Evolutionary conservation across 2,329 filamentous ascomycete species (phyloP).

Genomic region (Geosmithia putterillii): DNA sequence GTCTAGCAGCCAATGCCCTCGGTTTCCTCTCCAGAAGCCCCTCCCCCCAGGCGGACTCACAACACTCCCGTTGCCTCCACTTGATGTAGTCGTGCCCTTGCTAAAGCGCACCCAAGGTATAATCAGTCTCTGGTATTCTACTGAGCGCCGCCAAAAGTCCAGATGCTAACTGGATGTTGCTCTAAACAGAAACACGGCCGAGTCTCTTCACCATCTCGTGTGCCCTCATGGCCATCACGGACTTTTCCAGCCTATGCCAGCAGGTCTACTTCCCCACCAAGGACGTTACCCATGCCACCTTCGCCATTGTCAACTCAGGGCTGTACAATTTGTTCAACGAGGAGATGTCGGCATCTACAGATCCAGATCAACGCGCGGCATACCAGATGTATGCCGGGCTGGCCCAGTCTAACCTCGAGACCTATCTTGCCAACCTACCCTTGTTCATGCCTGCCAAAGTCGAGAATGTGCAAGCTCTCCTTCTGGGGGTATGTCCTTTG

Average conservation of each 20-base stretch:
- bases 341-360: conserved; percentile 22
- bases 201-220: conserved; percentile 37
- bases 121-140: too few relatives aligned
- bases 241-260: conserved; percentile 36
- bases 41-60: conserved; percentile 31
- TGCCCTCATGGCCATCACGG: conserved; percentile 32
- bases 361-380: conserved; percentile 17
- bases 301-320: conserved; percentile 35
- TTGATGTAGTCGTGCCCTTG: conserved; percentile 33
- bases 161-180: too few relatives aligned
- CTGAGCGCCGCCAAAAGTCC: not conserved
- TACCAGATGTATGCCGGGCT: conserved; percentile 24
- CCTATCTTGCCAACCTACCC: conserved; percentile 35
- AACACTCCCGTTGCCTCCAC: conserved; percentile 43
- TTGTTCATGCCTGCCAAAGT: conserved; percentile 42
- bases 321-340: conserved; percentile 38
- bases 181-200: conserved; percentile 25
- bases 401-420: conserved; percentile 37
- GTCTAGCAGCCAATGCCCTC: conserved; percentile 25
- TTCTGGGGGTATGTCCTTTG: conserved; percentile 36
- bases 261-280: conserved; percentile 39
- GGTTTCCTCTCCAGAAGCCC: conserved; percentile 31
- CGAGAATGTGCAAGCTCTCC: conserved; percentile 43
- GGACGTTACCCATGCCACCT: conserved; percentile 34
- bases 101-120: conserved; percentile 35